Evolutionary conservation across 163 green algal species (phyloP).

Genomic region (Smithsoniella earleae): DNA sequence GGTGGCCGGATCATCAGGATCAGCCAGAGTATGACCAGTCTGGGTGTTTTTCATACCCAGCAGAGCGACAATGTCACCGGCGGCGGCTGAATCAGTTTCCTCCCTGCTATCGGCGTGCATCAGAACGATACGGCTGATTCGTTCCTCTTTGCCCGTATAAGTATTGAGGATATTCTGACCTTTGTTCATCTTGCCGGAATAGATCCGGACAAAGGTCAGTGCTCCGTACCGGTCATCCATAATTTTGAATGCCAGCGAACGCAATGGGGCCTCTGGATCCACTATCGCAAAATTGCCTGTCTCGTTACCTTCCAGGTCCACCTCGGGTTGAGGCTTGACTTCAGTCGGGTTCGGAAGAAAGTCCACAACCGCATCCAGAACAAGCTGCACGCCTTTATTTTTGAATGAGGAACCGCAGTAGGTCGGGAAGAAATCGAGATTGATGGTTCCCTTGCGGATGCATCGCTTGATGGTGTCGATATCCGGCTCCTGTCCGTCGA

Average conservation of each 20-base stretch:
- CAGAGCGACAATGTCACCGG: not conserved
- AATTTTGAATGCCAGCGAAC: slow-evolving; percentile 96
- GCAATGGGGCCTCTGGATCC: slow-evolving; percentile 62
- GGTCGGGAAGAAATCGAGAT: slow-evolving; percentile 66
- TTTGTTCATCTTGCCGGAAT: slow-evolving; percentile 66
- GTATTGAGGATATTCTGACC: slow-evolving; percentile 81
- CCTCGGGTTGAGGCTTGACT: too few relatives aligned
- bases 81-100: slow-evolving; percentile 67
- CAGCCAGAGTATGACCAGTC: not conserved
- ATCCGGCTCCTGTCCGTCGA: slow-evolving; percentile 64
- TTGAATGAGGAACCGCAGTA: slow-evolving; percentile 91
- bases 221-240: slow-evolving; percentile 95
- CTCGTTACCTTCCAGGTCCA: too few relatives aligned
- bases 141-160: slow-evolving; percentile 75
- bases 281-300: too few relatives aligned
- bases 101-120: slow-evolving; percentile 95
- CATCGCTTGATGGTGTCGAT: slow-evolving; percentile 64
- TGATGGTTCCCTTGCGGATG: slow-evolving; percentile 85
- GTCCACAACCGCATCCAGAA: slow-evolving; percentile 88
- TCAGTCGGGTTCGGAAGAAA: slow-evolving; percentile 92
- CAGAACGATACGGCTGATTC: slow-evolving; percentile 87
- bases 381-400: slow-evolving; percentile 97
- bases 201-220: slow-evolving; percentile 94
- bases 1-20: slow-evolving; percentile 82
- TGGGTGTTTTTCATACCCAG: not conserved